Conservation (phyloP, 1,284 basidiomycete species). For the Leccinum fuscescens region DNA sequence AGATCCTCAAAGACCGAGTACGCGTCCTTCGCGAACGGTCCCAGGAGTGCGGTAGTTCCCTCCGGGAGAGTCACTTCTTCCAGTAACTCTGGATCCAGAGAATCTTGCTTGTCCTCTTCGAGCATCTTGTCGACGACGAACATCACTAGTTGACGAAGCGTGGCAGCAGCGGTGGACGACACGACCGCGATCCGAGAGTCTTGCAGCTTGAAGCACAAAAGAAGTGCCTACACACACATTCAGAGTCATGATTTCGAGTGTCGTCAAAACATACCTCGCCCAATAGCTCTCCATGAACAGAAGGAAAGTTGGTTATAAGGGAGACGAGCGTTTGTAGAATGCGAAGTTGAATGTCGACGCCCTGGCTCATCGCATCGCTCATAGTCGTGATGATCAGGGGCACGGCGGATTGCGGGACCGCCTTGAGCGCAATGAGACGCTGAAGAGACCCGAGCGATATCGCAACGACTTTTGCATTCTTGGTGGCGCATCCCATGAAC, state of each 20-base stretch:
- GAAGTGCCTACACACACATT: constrained; percentile 59
- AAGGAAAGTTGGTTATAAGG: constrained; percentile 82
- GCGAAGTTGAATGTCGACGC: constrained; percentile 92
- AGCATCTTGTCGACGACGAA: constrained; percentile 95
- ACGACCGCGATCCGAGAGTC: constrained; percentile 95
- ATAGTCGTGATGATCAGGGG: constrained; percentile 80
- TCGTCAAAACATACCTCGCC: constrained; percentile 63
- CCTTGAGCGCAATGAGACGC: constrained; percentile 83
- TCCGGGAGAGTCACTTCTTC: constrained; percentile 59
- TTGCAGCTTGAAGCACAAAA: constrained; percentile 92
- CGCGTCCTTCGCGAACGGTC: constrained; percentile 83
- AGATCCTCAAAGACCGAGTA: constrained; percentile 85
- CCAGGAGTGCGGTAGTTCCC: constrained; percentile 58
- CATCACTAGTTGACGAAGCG: constrained; percentile 95
- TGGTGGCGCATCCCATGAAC: constrained; percentile 91
- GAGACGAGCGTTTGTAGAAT: constrained; percentile 89
- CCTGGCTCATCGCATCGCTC: constrained; percentile 82
- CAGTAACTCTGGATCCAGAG: constrained; percentile 30
- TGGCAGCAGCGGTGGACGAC: constrained; percentile 95
- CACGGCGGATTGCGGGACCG: constrained; percentile 78
- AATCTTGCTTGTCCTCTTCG: constrained; percentile 65
- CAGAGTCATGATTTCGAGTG: background rate
- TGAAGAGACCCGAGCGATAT: constrained; percentile 91
- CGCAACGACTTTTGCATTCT: constrained; percentile 90
- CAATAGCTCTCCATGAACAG: constrained; percentile 76